Base-by-base conservation (phyloP, 139 green algal genomes). In the Tetraselmis chui region DNA sequence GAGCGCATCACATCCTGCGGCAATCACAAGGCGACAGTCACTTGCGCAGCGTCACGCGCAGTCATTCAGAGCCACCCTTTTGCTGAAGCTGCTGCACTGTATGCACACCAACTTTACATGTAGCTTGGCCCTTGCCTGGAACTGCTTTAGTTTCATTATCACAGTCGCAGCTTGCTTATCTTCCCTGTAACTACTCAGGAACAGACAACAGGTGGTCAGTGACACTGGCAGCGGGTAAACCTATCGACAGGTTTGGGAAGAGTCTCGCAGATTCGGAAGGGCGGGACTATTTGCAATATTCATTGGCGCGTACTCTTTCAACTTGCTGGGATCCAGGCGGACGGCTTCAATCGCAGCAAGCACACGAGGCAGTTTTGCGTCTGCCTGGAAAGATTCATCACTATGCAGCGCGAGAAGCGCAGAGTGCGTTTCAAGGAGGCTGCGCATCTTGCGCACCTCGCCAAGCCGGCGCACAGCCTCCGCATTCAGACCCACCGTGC, bases 341-440 rank as follows among this genome's bases (percentile, higher is more conserved):
- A 84, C 81, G 23, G 82, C 80, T 23, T 78, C 74, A 31, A 85
- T 31, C 23, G 80, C 80, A 22, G 58, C 31, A 32, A 75, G 77
- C 74, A 85, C 85, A 0, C 1, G 1, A 0, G 77, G 78, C 2
- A 84, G 83, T n/a, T 59, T n/a, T 2, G 87, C 87, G 75, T 92
- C 88, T 0, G 76, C 82, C 81, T 93, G 89, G 59, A 92, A 93
- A 25, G 88, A 81, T 45, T 90, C 87, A 76, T 93, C 89, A 0
- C 80, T 76, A 0, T 89, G 87, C 82, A 92, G 77, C 0, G 83
- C 85, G 0, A 82, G 76, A 1, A 92, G 32, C 0, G 88, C 88
- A 18, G 32, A 28, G 79, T 83, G 82, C 24, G 29, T 59, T 0
- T 74, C 30, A 31, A 86, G 83, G 28, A 86, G 83, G 83, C 87